Base-by-base conservation (phyloP, 2,329 filamentous ascomycete genomes). In the Podosphaera aphanis region DNA sequence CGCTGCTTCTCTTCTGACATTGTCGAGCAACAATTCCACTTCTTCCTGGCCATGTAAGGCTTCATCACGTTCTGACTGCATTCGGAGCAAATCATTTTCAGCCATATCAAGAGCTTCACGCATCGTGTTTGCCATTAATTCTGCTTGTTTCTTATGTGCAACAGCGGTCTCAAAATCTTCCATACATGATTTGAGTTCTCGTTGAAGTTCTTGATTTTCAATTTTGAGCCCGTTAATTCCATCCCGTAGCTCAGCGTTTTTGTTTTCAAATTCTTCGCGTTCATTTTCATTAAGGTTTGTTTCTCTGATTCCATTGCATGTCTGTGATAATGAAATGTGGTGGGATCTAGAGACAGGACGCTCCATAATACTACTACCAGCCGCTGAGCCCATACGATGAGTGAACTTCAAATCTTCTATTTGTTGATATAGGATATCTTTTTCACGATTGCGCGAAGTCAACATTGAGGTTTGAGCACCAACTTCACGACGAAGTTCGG, bases 381-480 rank as follows among this genome's bases (percentile, higher is more conserved):
- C 74, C 0, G 73, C 74, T 0, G 71, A 68, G 25, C 74, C 74
- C 50, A 83, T 77, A 46, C 85, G 77, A 52, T 85, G 79, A 1
- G 81, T 76, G 55, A 95, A 75, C 63, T 95, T 98, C 50, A 98
- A 68, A 50, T 94, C 86, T 62, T 98, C 90, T 50, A 95, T 95
- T 60, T 98, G 88, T 58, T 93, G 84, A 60, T 95, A 93, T 7
- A 98, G 68, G 4, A 85, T 76, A 59, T 95, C 86, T 58, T 93
- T 92, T 59, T 98, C 90, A 21, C 85, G 80, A 57, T 94, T 94
- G 20, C 90, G 74, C 31, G 90, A 95, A 1, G 88, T 94, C 29
- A 98, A 71, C 84, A 98, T 95, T 0, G 86, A 94, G 0, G 86
- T 93, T 60, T 98, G 90, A 2, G 90, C 90, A 49, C 86, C 84